Conservation (phyloP, 495 filamentous ascomycete genomes). For the Penicillium paxilli region DNA sequence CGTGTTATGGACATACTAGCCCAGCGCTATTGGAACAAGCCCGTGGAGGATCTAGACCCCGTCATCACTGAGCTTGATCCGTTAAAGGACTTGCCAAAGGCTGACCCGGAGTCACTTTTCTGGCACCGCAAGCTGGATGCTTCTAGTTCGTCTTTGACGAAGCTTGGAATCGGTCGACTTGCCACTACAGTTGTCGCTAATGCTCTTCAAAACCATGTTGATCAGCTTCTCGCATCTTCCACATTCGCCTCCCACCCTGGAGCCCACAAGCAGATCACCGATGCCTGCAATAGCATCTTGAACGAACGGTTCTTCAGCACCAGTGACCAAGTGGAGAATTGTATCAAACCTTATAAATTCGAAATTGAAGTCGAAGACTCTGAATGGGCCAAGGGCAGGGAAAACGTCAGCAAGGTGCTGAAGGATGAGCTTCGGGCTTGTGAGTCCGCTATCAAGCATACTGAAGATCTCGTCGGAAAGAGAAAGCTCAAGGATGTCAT, state of each 20-base stretch:
- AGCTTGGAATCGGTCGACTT: slow-evolving; percentile 87
- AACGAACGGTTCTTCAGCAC: slow-evolving; percentile 96
- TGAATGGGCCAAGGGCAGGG: slow-evolving; percentile 83
- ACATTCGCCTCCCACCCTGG: slow-evolving; percentile 90
- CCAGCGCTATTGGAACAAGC: slow-evolving; percentile 95
- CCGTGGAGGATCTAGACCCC: slow-evolving; percentile 70
- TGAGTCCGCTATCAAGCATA: slow-evolving; percentile 70
- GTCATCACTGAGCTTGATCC: slow-evolving; percentile 68
- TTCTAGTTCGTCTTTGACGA: slow-evolving; percentile 84
- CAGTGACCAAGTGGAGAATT: slow-evolving; percentile 98
- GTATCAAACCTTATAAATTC: slow-evolving; percentile 98
- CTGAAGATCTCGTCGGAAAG: slow-evolving; percentile 73
- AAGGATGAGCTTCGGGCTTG: slow-evolving; percentile 83
- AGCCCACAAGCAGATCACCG: slow-evolving; percentile 84
- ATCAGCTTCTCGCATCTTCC: slow-evolving; percentile 71
- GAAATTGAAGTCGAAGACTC: slow-evolving; percentile 90
- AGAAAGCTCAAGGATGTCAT: slow-evolving; percentile 89
- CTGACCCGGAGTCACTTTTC: slow-evolving; percentile 77
- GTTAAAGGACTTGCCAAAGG: slow-evolving; percentile 74
- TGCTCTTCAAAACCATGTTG: slow-evolving; percentile 82
- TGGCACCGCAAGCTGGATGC: slow-evolving; percentile 96
- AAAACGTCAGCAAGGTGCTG: slow-evolving; percentile 72
- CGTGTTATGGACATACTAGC: slow-evolving; percentile 94
- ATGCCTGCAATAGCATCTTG: slow-evolving; percentile 82
- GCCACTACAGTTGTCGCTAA: slow-evolving; percentile 88